These are phyloP conservation scores for Wickerhamiella domercqiae DNA, from an alignment of 805 yeast genomes.

Conservation along the genomic window DNA sequence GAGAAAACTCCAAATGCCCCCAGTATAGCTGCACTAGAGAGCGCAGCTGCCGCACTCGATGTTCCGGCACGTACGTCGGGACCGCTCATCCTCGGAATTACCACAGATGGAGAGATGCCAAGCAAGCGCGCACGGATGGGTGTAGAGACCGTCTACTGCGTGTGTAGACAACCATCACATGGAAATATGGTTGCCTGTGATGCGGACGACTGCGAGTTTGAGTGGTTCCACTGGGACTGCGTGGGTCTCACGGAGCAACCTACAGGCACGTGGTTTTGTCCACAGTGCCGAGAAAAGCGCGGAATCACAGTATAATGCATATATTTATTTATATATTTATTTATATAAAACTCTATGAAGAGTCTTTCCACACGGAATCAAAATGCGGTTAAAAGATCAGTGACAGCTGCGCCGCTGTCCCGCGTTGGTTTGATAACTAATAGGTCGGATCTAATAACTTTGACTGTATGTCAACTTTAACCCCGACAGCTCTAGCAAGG, in stretches of 20 bases:
- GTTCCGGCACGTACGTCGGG: neutral
- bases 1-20: neutral
- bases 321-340: neutral
- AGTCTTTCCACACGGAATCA: neutral
- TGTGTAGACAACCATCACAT: constrained; percentile 84
- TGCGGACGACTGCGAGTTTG: constrained; percentile 69
- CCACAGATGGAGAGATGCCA: neutral
- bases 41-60: neutral
- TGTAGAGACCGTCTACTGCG: constrained; percentile 50
- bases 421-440: too few species aligned
- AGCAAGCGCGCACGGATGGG: constrained; percentile 29
- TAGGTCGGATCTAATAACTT: too few species aligned
- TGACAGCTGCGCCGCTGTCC: too few species aligned
- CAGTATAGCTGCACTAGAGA: neutral
- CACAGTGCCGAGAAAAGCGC: constrained; percentile 43
- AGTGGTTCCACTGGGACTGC: constrained; percentile 95
- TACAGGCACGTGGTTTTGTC: constrained; percentile 87
- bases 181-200: constrained; percentile 98
- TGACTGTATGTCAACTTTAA: too few species aligned
- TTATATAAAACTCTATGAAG: neutral
- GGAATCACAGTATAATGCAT: neutral
- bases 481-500: too few species aligned
- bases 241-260: constrained; percentile 85
- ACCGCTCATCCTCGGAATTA: neutral
- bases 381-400: neutral